Conservation (phyloP, 2,329 filamentous ascomycete species). For the Bipolaris oryzae region DNA sequence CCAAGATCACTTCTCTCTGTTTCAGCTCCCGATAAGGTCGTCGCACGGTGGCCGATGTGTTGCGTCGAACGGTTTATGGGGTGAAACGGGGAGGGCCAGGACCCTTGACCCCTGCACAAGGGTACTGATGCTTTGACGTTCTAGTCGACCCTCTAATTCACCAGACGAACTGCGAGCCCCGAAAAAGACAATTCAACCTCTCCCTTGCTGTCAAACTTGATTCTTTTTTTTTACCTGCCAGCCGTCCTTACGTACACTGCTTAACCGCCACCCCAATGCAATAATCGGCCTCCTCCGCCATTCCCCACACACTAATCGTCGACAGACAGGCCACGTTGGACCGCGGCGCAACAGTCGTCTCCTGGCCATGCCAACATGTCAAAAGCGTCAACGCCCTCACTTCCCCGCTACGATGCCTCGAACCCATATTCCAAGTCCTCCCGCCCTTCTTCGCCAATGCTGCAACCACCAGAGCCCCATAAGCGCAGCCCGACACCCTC, state of each 20-base stretch:
- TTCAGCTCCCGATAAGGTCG: not conserved
- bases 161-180: constrained; percentile 15
- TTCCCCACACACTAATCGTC: constrained; percentile 12
- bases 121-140: constrained; percentile 31
- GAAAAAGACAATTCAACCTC: constrained; percentile 17
- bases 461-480: constrained; percentile 36
- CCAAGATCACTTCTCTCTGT: not conserved
- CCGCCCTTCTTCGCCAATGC: constrained; percentile 38
- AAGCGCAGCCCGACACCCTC: constrained; percentile 38
- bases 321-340: constrained; percentile 40
- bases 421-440: constrained; percentile 35
- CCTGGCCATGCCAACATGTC: constrained; percentile 65
- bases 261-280: constrained; percentile 28
- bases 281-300: constrained; percentile 20
- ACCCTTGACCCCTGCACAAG: constrained; percentile 22
- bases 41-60: not conserved
- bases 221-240: not conserved
- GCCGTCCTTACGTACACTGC: constrained; percentile 7
- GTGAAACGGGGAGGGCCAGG: constrained; percentile 21
- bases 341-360: constrained; percentile 37
- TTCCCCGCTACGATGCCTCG: constrained; percentile 62
- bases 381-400: constrained; percentile 62
- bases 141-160: constrained; percentile 13
- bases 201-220: constrained; percentile 7
- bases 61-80: not conserved